Base-by-base conservation (phyloP, 495 filamentous ascomycete species). In the Lasiosphaeria ovina region DNA sequence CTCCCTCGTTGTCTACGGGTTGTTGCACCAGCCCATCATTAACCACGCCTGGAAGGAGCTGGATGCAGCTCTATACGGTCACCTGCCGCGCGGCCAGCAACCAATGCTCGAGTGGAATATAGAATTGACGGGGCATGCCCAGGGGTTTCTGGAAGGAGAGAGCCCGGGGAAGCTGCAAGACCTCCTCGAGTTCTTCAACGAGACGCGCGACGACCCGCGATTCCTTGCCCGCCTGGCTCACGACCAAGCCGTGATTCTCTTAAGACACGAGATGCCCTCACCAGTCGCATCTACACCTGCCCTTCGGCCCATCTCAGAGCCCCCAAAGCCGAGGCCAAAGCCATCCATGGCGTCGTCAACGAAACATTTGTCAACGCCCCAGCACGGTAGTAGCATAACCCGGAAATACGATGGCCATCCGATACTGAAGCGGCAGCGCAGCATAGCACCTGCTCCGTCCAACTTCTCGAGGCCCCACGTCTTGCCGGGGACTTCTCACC, bases 1-100 rank as follows among this genome's bases (percentile, higher is more conserved):
- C 60, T 78, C 75, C 2, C 74, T 77, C 35, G 77, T 80, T 54
- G 78, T 81, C 50, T 81, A 81, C 57, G 77, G 77, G 3, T 67
- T 81, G 42, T 72, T 81, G 11, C 79, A 81, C 63, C 77, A 81
- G 63, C 77, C 78, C 11, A 62, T 67, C n/a, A 72, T 81, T 65
- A 75, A 68, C 59, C 70, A 77, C 33, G 72, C 76, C 14, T 80
- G 77, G 76, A 78, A 79, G 57, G 69, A 74, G 10, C 66, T 78
- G 40, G 65, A 76, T 48, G 67, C 68, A 35, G 62, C 58, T 34
- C 70, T 76, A 48, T 76, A 79, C 54, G 76, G 67, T 38, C 69
- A 70, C 5, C 70, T 78, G 17, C 67, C 70, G n/a, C 74, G 72
- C 35, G 66, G 68, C 8, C 73, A 75, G 52, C 77, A 78, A 58